phyloP scores from a whole-genome alignment of 768 basidiomycete species.

The Boletellus sp. region DNA sequence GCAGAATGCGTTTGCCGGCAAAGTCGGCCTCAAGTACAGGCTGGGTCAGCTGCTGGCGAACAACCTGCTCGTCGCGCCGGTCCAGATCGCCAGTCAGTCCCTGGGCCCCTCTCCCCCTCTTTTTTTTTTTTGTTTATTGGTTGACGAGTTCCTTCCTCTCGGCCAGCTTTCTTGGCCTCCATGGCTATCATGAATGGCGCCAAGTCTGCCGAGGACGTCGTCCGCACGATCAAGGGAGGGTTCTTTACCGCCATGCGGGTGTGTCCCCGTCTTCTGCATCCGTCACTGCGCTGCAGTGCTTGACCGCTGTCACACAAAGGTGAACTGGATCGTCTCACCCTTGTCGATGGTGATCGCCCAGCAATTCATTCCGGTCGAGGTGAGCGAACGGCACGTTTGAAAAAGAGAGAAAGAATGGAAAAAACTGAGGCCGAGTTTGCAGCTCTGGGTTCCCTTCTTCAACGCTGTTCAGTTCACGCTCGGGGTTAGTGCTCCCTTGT shows the following conservation, averaged over 20 bases:
- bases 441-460: constrained; percentile 91
- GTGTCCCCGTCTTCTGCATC: constrained; percentile 15
- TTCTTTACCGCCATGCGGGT: constrained; percentile 76
- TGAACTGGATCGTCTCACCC: constrained; percentile 79
- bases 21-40: constrained; percentile 57
- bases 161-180: constrained; percentile 64
- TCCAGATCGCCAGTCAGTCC: constrained; percentile 62
- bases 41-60: constrained; percentile 72
- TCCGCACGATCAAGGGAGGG: constrained; percentile 64
- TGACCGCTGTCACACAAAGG: constrained; percentile 37
- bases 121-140: background rate
- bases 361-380: constrained; percentile 73
- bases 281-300: background rate
- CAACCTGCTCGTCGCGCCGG: constrained; percentile 72
- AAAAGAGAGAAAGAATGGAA: background rate
- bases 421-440: constrained; percentile 4
- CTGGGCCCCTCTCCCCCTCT: background rate
- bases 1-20: constrained; percentile 76
- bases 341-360: constrained; percentile 73
- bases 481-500: too few species aligned
- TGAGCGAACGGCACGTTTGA: constrained; percentile 28
- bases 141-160: background rate
- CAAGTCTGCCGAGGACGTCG: constrained; percentile 56
- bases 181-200: constrained; percentile 87
- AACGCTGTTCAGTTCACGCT: constrained; percentile 70